Percentiles rank a stretch among this genome's conserved stretches.
phyloP scores from a whole-genome alignment of 2,329 filamentous ascomycete species.

The Fusarium pseudoanthophilum region DNA sequence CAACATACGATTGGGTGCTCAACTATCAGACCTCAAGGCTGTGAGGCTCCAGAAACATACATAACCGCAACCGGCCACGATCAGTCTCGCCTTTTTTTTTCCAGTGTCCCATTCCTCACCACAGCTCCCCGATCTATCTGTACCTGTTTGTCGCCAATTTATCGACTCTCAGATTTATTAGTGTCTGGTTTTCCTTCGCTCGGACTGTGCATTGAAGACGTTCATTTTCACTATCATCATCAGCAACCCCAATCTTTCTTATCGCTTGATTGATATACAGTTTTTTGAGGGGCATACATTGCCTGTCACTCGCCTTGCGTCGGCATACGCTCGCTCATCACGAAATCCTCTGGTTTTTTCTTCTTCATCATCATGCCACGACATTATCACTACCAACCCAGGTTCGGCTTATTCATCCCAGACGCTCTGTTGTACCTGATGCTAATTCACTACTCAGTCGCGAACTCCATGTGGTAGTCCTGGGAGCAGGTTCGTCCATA shows the following conservation, averaged over 20 bases:
- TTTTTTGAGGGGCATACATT: not conserved
- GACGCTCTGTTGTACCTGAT: not conserved
- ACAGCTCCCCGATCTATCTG: constrained; percentile 14
- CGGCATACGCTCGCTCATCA: constrained; percentile 19
- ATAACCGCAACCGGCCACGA: constrained; percentile 20
- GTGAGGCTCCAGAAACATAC: constrained; percentile 16
- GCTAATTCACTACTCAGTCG: constrained; percentile 60
- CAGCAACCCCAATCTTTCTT: constrained; percentile 12
- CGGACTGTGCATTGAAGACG: constrained; percentile 9
- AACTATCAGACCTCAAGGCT: constrained; percentile 6
- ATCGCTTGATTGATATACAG: constrained; percentile 23
- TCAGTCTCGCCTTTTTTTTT: constrained; percentile 15
- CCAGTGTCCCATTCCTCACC: constrained; percentile 11
- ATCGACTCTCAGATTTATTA: constrained; percentile 11
- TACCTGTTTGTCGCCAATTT: constrained; percentile 12
- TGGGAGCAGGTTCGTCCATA: constrained; percentile 75
- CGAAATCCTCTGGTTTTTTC: constrained; percentile 1
- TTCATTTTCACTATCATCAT: constrained; percentile 3
- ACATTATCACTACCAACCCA: constrained; percentile 45
- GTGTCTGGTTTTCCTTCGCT: constrained; percentile 16
- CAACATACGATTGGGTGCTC: constrained; percentile 18
- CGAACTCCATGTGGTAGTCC: constrained; percentile 84
- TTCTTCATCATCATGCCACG: constrained; percentile 42
- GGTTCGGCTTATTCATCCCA: constrained; percentile 27
- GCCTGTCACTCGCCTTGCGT: constrained; percentile 5